Percentiles rank a stretch among this genome's conserved stretches.
Evolutionary conservation across 1,139 yeast species (phyloP).

Genomic region (Suhomyces ambrosiae): DNA sequence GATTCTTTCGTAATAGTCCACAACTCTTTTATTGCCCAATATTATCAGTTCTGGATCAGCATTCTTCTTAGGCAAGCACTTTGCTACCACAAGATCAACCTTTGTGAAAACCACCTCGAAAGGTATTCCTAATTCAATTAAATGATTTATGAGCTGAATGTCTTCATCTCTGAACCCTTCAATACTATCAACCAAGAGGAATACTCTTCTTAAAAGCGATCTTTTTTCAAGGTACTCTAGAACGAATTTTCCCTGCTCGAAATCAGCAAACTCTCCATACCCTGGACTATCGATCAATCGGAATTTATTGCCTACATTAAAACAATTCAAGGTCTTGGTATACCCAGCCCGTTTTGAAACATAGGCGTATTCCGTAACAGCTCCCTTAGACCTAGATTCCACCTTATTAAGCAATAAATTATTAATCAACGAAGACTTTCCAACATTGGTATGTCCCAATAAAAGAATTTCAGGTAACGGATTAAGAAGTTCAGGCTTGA

Average conservation of each 20-base stretch:
- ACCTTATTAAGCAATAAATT: conserved; percentile 41
- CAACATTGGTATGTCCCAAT: conserved; percentile 81
- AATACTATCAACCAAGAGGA: conserved; percentile 59
- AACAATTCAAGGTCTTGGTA: conserved; percentile 77
- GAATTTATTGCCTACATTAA: conserved; percentile 61
- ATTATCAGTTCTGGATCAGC: conserved; percentile 15
- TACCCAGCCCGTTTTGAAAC: conserved; percentile 68
- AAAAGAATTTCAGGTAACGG: conserved; percentile 68
- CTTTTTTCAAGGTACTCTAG: conserved; percentile 60
- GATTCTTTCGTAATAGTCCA: conserved; percentile 25
- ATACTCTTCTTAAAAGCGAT: conserved; percentile 56
- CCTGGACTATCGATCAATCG: conserved; percentile 85
- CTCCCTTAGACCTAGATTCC: conserved; percentile 28
- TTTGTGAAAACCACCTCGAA: conserved; percentile 80
- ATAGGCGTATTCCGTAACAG: conserved; percentile 47
- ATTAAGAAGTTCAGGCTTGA: conserved; percentile 29
- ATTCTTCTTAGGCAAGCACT: conserved; percentile 19
- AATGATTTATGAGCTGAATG: conserved; percentile 48
- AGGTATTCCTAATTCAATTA: conserved; percentile 58
- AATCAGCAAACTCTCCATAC: conserved; percentile 66
- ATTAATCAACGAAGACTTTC: conserved; percentile 77
- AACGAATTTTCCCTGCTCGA: conserved; percentile 69
- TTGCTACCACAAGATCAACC: conserved; percentile 54
- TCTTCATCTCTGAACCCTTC: conserved; percentile 64
- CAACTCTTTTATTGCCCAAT: conserved; percentile 27